Percentiles rank a stretch among this genome's conserved stretches.
Evolutionary conservation across 106 monocot species (phyloP).

Genomic region (Phalaenopsis equestris): DNA sequence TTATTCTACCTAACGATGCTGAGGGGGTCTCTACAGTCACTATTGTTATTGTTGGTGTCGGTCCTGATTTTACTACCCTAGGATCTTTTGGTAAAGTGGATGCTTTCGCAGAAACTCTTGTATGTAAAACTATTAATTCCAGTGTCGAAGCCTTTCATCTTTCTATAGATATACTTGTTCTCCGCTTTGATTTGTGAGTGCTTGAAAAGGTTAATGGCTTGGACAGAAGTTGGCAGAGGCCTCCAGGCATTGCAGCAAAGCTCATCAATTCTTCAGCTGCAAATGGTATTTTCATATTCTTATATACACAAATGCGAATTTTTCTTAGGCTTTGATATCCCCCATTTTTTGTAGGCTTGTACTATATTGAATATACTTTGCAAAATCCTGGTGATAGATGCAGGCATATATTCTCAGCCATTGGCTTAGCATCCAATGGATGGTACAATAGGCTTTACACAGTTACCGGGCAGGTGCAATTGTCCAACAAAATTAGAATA

Average conservation of each 20-base stretch:
- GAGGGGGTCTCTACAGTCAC: constrained; percentile 47
- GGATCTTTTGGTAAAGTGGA: constrained; percentile 85
- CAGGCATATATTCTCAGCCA: constrained; percentile 69
- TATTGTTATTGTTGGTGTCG: constrained; percentile 62
- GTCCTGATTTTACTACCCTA: constrained; percentile 79
- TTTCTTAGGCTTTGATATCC: no score
- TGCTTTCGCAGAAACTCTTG: constrained; percentile 85
- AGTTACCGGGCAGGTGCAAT: constrained; percentile 70
- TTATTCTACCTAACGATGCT: not conserved
- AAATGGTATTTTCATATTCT: constrained; percentile 32
- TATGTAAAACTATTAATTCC: constrained; percentile 12
- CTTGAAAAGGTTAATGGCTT: constrained; percentile 61
- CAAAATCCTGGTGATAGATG: constrained; percentile 78
- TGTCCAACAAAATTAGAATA: not conserved
- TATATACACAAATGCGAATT: no score
- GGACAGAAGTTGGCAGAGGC: constrained; percentile 87
- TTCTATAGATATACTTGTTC: not conserved
- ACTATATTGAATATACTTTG: constrained; percentile 89
- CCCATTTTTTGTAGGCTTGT: constrained; percentile 41
- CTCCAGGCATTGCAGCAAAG: constrained; percentile 84
- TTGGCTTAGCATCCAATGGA: constrained; percentile 72
- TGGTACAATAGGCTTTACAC: constrained; percentile 98
- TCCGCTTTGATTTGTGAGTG: not conserved
- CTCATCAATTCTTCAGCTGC: constrained; percentile 57
- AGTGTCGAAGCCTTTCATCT: not conserved